These are phyloP conservation scores for Seiridium cupressi DNA, from an alignment of 2,329 filamentous ascomycete species.

Conservation along the genomic window DNA sequence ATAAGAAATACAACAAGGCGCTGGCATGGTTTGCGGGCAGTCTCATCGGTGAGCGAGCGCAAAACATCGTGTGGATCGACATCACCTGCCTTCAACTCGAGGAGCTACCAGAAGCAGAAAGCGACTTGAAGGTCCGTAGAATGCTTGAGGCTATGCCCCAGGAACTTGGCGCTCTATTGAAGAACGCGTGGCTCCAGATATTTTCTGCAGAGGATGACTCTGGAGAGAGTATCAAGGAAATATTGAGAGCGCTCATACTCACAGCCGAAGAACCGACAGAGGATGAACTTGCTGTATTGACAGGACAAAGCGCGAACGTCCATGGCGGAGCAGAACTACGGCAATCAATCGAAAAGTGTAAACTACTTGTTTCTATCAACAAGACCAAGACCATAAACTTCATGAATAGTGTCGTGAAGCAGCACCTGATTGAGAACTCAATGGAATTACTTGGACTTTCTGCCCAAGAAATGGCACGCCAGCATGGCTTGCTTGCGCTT, in stretches of 20 bases:
- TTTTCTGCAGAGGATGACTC: slow-evolving; percentile 29
- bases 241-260: slow-evolving; percentile 38
- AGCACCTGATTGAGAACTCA: slow-evolving; percentile 36
- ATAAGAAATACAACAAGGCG: slow-evolving; percentile 39
- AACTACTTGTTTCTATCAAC: slow-evolving; percentile 28
- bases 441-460: slow-evolving; percentile 32
- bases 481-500: slow-evolving; percentile 39
- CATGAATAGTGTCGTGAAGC: slow-evolving; percentile 34
- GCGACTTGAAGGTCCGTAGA: slow-evolving; percentile 36
- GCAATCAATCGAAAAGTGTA: slow-evolving; percentile 34
- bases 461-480: slow-evolving; percentile 35
- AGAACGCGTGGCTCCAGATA: slow-evolving; percentile 34
- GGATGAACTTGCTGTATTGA: slow-evolving; percentile 34
- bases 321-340: slow-evolving; percentile 31
- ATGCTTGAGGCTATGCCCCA: slow-evolving; percentile 38
- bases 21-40: slow-evolving; percentile 40
- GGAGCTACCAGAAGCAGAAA: slow-evolving; percentile 33
- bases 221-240: slow-evolving; percentile 38
- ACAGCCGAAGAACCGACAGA: slow-evolving; percentile 39
- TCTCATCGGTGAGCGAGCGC: slow-evolving; percentile 37
- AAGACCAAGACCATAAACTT: slow-evolving; percentile 25
- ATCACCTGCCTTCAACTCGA: slow-evolving; percentile 39
- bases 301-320: slow-evolving; percentile 29
- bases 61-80: slow-evolving; percentile 43
- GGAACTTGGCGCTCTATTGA: slow-evolving; percentile 34